Base-by-base conservation (phyloP, 805 yeast genomes). In the Metahyphopichia silvanorum region DNA sequence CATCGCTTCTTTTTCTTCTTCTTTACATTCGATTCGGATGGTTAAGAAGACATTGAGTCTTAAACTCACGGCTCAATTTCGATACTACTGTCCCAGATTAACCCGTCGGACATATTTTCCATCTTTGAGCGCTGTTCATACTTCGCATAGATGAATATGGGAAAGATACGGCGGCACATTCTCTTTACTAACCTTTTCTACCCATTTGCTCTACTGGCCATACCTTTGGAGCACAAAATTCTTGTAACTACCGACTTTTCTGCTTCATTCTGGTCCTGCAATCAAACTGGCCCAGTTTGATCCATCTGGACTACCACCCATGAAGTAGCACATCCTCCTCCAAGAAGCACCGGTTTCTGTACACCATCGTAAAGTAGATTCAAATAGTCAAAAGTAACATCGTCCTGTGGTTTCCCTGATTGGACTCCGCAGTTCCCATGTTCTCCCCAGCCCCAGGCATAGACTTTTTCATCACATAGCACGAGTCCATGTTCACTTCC, bases 381-480 rank as follows among this genome's bases (percentile, higher is more conserved):
- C 14, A 69, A 42, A 26, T 56, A 48, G 37, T 55, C 58, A 38
- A 57, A 67, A 3, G 68, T 62, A 28, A 61, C 72, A 29, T 32
- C 59, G 22, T 36, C 54, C 3, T 43, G 30, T 13, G 29, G 32
- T 28, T 23, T 32, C 9, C 16, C 12, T 3, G 30, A 27, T 15
- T 54, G 51, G 1, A 34, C 31, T 0, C 96, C 95, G 59, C 98
- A 91, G 52, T 91, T 91, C 0, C 98, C 98, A 56, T 91, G 98
- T 50, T 93, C 98, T 10, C 96, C 97, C 98, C 98, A 91, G 1
- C 98, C 98, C 98, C 98, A 93, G 2, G 89, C 72, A 34, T 50
- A 62, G 0, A 88, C 80, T 24, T 55, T 44, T 11, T 51, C 42
- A 1, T 27, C n/a, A 1, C 45, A 32, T 5, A 55, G 50, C 8